Base-by-base conservation (phyloP, 176 grass and related monocot species). In the Poa pratensis region DNA sequence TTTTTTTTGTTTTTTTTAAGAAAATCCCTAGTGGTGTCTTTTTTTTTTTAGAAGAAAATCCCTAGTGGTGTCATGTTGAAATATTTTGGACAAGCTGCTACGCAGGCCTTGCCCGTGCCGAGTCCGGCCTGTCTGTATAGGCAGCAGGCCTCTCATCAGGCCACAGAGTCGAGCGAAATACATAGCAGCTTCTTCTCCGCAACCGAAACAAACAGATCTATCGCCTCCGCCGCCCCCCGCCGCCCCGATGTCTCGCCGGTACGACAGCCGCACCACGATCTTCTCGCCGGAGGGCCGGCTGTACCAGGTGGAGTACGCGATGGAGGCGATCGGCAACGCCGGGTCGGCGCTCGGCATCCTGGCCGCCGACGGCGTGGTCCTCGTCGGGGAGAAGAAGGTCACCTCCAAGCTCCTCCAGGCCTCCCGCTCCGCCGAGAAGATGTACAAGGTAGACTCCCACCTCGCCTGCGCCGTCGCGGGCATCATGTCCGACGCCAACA, bases 371-470 rank as follows among this genome's bases (percentile, higher is more conserved):
- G 94, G 94, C 46, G 92, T 97, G 7, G 77, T 97, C 69, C 92
- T 97, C 46, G 92, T 97, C 68, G 94, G 94, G 37, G 94, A 97
- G 90, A 97, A 97, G 85, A 97, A 97, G 87, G 94, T 97, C 26
- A 97, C 94, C 66, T 97, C 94, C 27, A 97, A 97, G 90, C 94
- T 97, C 69, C 94, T 97, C 66, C 94, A 97, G 83, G 83, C 90
- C 80, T 97, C 94, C 10, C 88, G 92, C 79, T 97, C 94, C 59
- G 87, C 94, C 7, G 94, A 97, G 89, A 97, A 97, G 90, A 97
- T 97, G 94, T 97, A 97, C 90, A 97, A 94, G 92, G 88, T 97
- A n/a, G 94, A 97, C 78, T 91, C 90, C 90, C 94, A 97, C 87
- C 75, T 97, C n/a, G 92, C 91, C 30, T 97, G 94, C 63, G 94